phyloP scores from a whole-genome alignment of 2,329 filamentous ascomycete species.

The Furcasterigmium sp. region DNA sequence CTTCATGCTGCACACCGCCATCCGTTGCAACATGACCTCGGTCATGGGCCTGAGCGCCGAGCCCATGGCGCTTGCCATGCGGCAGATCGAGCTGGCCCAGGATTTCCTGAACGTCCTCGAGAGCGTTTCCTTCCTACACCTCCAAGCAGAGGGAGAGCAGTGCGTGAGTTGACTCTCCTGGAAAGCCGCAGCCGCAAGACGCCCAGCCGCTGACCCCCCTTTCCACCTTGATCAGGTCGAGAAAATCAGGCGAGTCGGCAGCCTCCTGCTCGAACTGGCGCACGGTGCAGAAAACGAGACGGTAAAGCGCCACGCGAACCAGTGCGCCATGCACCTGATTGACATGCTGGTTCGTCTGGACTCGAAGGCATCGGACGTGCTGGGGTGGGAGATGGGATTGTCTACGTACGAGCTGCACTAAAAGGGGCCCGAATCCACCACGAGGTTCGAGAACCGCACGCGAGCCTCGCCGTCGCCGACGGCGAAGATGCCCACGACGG shows the following conservation, averaged over 20 bases:
- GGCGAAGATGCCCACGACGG: conserved; percentile 22
- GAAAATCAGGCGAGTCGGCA: conserved; percentile 31
- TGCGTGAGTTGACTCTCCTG: not conserved
- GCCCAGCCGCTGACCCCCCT: too few species aligned
- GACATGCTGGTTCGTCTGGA: conserved; percentile 34
- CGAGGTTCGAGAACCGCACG: not conserved
- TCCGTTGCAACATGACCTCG: not conserved
- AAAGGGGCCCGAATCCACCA: too few species aligned
- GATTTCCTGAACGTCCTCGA: conserved; percentile 3
- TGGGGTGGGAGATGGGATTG: not conserved
- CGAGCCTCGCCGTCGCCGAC: conserved; percentile 5
- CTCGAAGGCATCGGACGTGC: conserved; percentile 32
- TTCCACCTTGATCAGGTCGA: too few species aligned
- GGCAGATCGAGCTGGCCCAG: conserved; percentile 5
- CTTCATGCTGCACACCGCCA: not conserved
- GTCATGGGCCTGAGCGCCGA: conserved; percentile 4
- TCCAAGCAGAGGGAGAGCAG: conserved; percentile 6
- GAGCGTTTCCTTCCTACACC: conserved; percentile 4
- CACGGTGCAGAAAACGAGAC: not conserved
- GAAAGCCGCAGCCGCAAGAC: too few species aligned
- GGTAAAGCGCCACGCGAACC: not conserved
- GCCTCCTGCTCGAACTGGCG: conserved; percentile 26
- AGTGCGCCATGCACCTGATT: conserved; percentile 25
- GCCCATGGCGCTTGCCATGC: conserved; percentile 3
- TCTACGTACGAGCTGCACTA: not conserved